Conservation (phyloP, 78 protist genomes). For the Dictyostelium discoideum region dicty_2.7 NC_007088.5:4193001-4193500, state of each 20-base stretch:
- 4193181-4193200: too few species aligned
- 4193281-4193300: background rate
- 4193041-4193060: too few species aligned
- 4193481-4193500: background rate
- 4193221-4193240: background rate
- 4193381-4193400: background rate
- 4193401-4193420: background rate
- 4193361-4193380: background rate
- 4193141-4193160: too few species aligned
- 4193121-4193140: too few species aligned
- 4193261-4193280: background rate
- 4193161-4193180: too few species aligned
- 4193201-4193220: too few species aligned
- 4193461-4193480: background rate
- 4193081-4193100: too few species aligned
- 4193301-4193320: background rate
- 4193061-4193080: too few species aligned
- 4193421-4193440: too few species aligned
- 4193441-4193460: background rate
- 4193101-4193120: too few species aligned
- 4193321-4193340: background rate
- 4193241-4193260: background rate
- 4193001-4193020: too few species aligned
- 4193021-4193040: too few species aligned
- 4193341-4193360: background rate